A percentile compares a stretch with the other conserved stretches of the same genome.
These are phyloP conservation scores for Kwoniella sp. DNA, from an alignment of 768 basidiomycete species.

Conservation along the genomic window DNA sequence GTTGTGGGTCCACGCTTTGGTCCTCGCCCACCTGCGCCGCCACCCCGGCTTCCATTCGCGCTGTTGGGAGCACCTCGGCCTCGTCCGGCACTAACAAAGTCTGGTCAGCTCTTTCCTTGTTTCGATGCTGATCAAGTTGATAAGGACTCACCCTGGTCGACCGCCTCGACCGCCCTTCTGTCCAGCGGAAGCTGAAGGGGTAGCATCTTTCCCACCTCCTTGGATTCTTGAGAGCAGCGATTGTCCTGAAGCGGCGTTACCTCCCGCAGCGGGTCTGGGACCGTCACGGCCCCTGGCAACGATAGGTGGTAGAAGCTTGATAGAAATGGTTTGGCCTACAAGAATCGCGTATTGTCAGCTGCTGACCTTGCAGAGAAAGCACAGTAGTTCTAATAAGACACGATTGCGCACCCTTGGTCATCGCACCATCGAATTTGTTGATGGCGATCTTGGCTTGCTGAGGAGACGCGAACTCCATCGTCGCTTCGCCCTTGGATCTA, in stretches of 20 bases:
- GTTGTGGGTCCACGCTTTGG: slow-evolving; percentile 63
- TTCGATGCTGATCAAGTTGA: not conserved
- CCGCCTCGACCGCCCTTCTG: slow-evolving; percentile 30
- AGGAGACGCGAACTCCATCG: slow-evolving; percentile 74
- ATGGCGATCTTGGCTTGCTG: slow-evolving; percentile 80
- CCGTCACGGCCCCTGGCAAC: slow-evolving; percentile 24
- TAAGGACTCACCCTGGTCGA: slow-evolving; percentile 28
- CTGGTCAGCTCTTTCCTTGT: not conserved
- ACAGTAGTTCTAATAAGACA: no score
- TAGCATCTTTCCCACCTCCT: slow-evolving; percentile 23
- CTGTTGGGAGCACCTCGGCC: slow-evolving; percentile 7
- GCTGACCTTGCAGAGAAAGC: not conserved
- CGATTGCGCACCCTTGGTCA: slow-evolving; percentile 74
- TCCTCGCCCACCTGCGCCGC: slow-evolving; percentile 50
- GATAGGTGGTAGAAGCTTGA: slow-evolving; percentile 40
- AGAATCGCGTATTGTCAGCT: slow-evolving; percentile 2
- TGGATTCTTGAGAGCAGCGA: slow-evolving; percentile 42
- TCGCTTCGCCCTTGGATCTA: slow-evolving; percentile 81
- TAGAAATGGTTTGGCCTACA: slow-evolving; percentile 52
- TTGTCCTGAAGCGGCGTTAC: slow-evolving; percentile 23
- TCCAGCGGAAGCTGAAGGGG: not conserved
- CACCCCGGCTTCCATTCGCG: slow-evolving; percentile 62
- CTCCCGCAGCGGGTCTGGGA: slow-evolving; percentile 7
- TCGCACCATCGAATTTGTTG: slow-evolving; percentile 79
- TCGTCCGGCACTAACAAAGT: not conserved